phyloP scores from a whole-genome alignment of 305 asterid genomes.

The Fraxinus velutina region DNA sequence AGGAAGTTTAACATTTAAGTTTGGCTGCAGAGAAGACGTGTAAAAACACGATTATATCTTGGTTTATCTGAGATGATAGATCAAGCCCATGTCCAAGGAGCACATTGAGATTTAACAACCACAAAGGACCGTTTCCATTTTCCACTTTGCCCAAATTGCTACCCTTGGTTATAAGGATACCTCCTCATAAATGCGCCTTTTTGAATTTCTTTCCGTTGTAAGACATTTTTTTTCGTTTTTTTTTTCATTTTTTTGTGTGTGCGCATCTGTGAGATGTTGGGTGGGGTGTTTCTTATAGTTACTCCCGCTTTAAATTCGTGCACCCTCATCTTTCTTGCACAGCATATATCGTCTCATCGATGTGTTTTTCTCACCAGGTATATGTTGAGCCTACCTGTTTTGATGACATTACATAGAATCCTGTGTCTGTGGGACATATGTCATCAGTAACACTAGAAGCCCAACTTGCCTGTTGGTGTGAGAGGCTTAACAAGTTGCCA shows the following conservation, averaged over 20 bases:
- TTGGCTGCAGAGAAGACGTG: background rate
- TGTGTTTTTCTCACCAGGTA: background rate
- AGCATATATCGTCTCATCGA: background rate
- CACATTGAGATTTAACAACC: background rate
- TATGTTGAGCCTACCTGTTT: background rate
- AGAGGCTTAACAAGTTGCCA: background rate
- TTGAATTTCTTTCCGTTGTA: background rate
- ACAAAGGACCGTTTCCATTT: background rate
- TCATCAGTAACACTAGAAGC: background rate
- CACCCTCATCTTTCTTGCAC: background rate
- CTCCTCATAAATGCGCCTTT: background rate
- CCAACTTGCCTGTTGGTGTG: conserved; percentile 1
- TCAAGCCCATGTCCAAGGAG: background rate
- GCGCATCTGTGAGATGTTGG: background rate
- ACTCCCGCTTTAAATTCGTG: background rate
- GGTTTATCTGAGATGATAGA: background rate
- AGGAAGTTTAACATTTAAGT: background rate
- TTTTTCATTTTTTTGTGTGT: background rate
- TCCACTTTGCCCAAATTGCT: background rate
- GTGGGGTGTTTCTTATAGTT: background rate
- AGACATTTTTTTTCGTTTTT: background rate
- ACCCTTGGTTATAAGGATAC: background rate
- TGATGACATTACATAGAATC: background rate
- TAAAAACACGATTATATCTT: background rate
- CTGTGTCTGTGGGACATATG: background rate